A percentile compares a stretch with the other conserved stretches of the same genome.
phyloP scores from a whole-genome alignment of 441 rosid species.

The Isatis lusitanica region DNA sequence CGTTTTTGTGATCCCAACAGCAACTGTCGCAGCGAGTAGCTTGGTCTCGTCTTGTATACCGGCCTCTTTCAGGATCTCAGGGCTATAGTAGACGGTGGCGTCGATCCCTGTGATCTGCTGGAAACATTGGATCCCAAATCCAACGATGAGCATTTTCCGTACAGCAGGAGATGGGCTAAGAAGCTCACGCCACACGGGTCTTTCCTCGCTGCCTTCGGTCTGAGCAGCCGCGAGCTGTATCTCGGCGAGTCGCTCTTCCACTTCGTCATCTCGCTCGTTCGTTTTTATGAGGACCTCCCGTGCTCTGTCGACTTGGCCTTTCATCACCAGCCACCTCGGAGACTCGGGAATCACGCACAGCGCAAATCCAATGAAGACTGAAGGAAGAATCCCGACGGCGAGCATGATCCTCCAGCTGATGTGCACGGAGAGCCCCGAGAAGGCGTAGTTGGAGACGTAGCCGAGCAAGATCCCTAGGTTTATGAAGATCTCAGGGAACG shows the following conservation, averaged over 20 bases:
- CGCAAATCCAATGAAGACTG: conserved; percentile 66
- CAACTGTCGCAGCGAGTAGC: conserved; percentile 78
- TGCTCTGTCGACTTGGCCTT: conserved; percentile 70
- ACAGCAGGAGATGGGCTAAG: conserved; percentile 72
- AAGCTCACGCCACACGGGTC: conserved; percentile 76
- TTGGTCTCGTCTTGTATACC: conserved; percentile 65
- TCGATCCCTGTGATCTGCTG: conserved; percentile 86
- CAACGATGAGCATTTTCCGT: conserved; percentile 63
- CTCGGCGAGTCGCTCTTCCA: conserved; percentile 73
- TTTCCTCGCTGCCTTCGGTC: conserved; percentile 51
- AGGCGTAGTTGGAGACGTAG: conserved; percentile 82
- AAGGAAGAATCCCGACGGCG: conserved; percentile 81
- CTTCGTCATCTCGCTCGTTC: conserved; percentile 65
- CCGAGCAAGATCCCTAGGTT: conserved; percentile 86
- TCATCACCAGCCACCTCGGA: conserved; percentile 86
- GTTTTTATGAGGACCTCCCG: conserved; percentile 68
- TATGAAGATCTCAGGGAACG: conserved; percentile 83
- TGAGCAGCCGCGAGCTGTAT: conserved; percentile 68
- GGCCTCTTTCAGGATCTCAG: conserved; percentile 64
- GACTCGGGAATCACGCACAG: conserved; percentile 86
- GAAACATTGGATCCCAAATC: conserved; percentile 89
- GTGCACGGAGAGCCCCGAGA: conserved; percentile 67
- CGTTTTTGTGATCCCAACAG: conserved; percentile 81
- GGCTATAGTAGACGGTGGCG: conserved; percentile 90
- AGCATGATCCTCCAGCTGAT: conserved; percentile 89